Base-by-base conservation (phyloP, 169 alveolate genomes). In the Plasmodium cynomolgi region DNA sequence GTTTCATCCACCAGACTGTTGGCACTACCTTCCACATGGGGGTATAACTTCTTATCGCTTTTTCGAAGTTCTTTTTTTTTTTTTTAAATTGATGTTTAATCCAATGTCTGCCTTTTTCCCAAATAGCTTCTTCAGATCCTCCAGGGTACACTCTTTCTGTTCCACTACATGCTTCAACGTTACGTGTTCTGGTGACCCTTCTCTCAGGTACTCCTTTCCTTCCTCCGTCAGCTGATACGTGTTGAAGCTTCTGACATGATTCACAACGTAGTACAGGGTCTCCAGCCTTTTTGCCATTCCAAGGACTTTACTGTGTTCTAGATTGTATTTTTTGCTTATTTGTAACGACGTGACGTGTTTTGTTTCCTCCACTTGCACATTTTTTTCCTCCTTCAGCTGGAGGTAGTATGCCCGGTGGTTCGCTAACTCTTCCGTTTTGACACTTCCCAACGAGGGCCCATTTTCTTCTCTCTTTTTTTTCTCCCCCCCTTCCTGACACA, bases 101-200 rank as follows among this genome's bases (percentile, higher is more conserved):
- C 93, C 92, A 2, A 88, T 82, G 0, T 94, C 92, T 68, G 77
- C 91, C 29, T 31, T 88, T 54, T 75, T 56, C 20, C 93, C 90
- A 71, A 34, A 44, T 0, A 17, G 3, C 8, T 54, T 47, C 92
- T 58, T 72, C 33, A 68, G 9, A 5, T 39, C 75, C 2, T 71
- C 91, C 54, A 80, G 15, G 20, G 93, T 15, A 62, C 94, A 92
- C 73, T 29, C 44, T 37, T 75, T 9, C 26, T 93, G 50, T 8
- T 84, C 92, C 5, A 92, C 39, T 13, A 96, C 96, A 33, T 58
- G 62, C 83, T 91, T 95, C 37, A 97, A 79, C 29, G 96, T 96
- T 39, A 91, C 84, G 83, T 34, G 94, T 85, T 97, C 98, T 4
- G 98, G 98, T 4, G 98, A 95, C 9, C 97, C 97, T 11, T 95